Base-by-base conservation (phyloP, 257 asterid genomes). In the Marsdenia floribunda region DNA sequence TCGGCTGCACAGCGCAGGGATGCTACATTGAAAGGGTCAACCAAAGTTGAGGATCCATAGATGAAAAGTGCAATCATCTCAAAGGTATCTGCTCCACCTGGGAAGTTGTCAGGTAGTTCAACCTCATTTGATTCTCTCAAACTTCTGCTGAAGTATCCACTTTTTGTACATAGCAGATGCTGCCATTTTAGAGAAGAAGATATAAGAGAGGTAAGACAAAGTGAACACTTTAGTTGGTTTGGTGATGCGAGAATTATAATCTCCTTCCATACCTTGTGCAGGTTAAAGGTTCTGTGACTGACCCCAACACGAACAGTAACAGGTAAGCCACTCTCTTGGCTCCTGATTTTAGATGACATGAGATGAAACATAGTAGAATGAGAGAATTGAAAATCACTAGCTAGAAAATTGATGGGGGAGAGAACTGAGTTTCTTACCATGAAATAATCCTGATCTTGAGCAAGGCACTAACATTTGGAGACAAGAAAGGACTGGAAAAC, bases 401-500 rank as follows among this genome's bases (percentile, higher is more conserved):
- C 14, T 29, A 73, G n/a, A 42, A 70, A 50, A 33, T 50, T 57
- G 21, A 44, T 52, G 19, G 58, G 19, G 58, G 6, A 58, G 46
- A 18, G 35, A 58, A 63, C 37, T 18, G 11, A 69, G 16, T 3
- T 35, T 38, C 76, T 40, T 82, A 90, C 96, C 96, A 84, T 69
- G 96, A 84, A 75, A 88, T 83, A 73, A 86, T 83, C 88, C 87
- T 90, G 94, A 90, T 90, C 73, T 90, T 83, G 66, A 88, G 90
- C 29, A 90, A 75, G 74, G 92, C 94, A 52, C 85, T 76, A 40
- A 90, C 87, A 61, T 87, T 88, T 38, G 96, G 90, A 73, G 96
- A 87, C 50, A 86, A 80, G 69, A 80, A 84, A 68, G 89, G 89
- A 76, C 90, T 89, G 8, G 86, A 87, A 69, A 78, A 81, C 33